Percentiles rank a stretch among this genome's conserved stretches.
These are phyloP conservation scores for Erodium trifolium DNA, from an alignment of 441 rosid genomes.

Conservation along the genomic window DNA sequence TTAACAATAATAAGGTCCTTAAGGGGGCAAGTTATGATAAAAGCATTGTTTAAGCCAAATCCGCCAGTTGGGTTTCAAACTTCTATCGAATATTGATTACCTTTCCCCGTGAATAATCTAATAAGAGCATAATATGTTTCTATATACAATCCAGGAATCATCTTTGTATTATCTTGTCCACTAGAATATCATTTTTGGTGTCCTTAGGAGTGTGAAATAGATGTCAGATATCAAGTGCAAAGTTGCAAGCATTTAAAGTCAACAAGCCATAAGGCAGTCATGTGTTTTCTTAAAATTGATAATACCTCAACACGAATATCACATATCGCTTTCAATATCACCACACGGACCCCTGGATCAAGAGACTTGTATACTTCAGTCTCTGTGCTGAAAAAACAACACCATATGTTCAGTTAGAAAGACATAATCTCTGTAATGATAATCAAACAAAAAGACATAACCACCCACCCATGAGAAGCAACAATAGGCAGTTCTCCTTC, in stretches of 20 bases:
- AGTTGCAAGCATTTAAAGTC: constrained; percentile 6
- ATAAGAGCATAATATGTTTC: constrained; percentile 7
- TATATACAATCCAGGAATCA: constrained; percentile 2
- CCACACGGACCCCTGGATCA: constrained; percentile 91
- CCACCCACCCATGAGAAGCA: constrained; percentile 90
- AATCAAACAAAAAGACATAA: constrained; percentile 20
- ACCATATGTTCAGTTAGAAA: constrained; percentile 25
- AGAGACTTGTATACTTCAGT: constrained; percentile 67
- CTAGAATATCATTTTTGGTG: not conserved
- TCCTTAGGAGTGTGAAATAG: not conserved
- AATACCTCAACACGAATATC: constrained; percentile 98
- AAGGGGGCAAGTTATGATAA: not conserved
- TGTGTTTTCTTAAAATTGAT: constrained; percentile 9
- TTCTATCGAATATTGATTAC: not conserved
- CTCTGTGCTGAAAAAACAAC: constrained; percentile 49
- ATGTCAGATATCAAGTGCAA: constrained; percentile 5
- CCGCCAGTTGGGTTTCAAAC: not conserved
- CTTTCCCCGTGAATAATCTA: constrained; percentile 3
- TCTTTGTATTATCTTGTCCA: not conserved
- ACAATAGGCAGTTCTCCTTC: constrained; percentile 94
- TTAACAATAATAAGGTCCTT: not conserved
- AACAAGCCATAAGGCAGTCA: not conserved
- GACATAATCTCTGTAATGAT: not conserved
- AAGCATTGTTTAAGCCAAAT: no score
- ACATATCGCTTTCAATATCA: constrained; percentile 88